Base-by-base conservation (phyloP, 257 asterid species). In the Primulina tabacum region DNA sequence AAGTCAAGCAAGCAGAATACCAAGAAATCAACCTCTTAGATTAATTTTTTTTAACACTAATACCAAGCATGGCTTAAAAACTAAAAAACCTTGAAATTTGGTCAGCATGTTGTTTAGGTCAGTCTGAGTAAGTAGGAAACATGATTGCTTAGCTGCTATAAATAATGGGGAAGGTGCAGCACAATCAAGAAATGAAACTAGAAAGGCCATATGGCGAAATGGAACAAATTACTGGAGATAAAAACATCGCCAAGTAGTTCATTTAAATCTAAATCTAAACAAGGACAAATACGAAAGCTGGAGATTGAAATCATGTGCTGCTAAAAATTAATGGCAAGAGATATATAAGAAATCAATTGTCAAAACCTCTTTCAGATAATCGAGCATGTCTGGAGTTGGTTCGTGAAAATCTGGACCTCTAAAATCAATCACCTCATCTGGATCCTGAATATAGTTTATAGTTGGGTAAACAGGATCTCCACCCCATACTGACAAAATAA, bases 401-500 rank as follows among this genome's bases (percentile, higher is more conserved):
- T 93, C 99, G 12, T 93, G 99, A 77, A 93, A 93, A 69, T 93
- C 97, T 30, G 99, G 89, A 75, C 97, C 97, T 81, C 99, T 82
- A 82, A 69, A 93, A 86, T 93, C 99, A 68, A 90, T 89, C 79
- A 90, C 92, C 78, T 81, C 97, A 68, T 93, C 67, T 62, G 99
- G 99, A 75, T 93, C 99, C 84, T 93, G 99, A 78, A 93, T 90
- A 80, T 93, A 93, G 73, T 93, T 93, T 24, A 93, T 77, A 9
- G 99, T 93, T 26, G 99, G 99, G 79, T 93, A 93, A 74, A 93
- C 99, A 21, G 99, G 98, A 74, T 92, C 98, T 71, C 98, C 98
- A 72, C 98, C 98, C 98, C 98, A 92, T 82, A 92, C 98, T 92
- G 89, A 85, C 81, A 67, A 52, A 28, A 62, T 6, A 67, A 60